phyloP scores from a whole-genome alignment of 768 basidiomycete species.

The Psilocybe cyanescens region DNA sequence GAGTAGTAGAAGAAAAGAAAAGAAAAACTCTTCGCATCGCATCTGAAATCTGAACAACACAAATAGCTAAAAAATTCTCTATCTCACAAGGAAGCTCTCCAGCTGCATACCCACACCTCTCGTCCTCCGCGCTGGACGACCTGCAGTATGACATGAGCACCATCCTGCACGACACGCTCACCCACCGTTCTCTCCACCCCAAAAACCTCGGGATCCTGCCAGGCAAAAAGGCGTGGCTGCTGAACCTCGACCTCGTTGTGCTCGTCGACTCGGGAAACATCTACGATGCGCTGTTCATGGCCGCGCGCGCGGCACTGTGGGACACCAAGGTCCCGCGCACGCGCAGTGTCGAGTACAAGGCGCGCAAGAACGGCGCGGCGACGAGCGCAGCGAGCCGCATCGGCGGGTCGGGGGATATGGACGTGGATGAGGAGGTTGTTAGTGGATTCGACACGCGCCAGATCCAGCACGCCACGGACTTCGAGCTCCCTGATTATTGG shows the following conservation, averaged over 20 bases:
- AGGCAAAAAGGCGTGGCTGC: slow-evolving; percentile 73
- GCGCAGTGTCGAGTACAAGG: slow-evolving; percentile 68
- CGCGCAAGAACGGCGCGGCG: slow-evolving; percentile 30
- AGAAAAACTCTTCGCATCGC: neutral
- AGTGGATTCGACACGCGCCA: slow-evolving; percentile 66
- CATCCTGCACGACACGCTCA: slow-evolving; percentile 64
- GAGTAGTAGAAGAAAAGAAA: neutral
- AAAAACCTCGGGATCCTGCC: slow-evolving; percentile 63
- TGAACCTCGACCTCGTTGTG: slow-evolving; percentile 75
- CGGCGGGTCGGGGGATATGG: slow-evolving; percentile 47
- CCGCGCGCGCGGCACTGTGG: slow-evolving; percentile 78
- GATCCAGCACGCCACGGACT: slow-evolving; percentile 64
- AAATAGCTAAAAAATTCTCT: slow-evolving; percentile 9
- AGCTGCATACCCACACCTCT: slow-evolving; percentile 75
- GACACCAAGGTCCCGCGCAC: slow-evolving; percentile 83
- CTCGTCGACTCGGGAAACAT: slow-evolving; percentile 77
- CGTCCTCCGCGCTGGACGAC: slow-evolving; percentile 69
- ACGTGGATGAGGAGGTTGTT: slow-evolving; percentile 51
- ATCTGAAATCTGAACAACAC: neutral
- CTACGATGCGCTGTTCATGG: slow-evolving; percentile 79
- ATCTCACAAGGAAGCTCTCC: slow-evolving; percentile 66
- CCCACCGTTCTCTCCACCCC: slow-evolving; percentile 70
- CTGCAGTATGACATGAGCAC: slow-evolving; percentile 74
- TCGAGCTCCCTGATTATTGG: slow-evolving; percentile 88
- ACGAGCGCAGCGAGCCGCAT: slow-evolving; percentile 10